Conservation (phyloP, 805 yeast species). For the Candida koratica region DNA sequence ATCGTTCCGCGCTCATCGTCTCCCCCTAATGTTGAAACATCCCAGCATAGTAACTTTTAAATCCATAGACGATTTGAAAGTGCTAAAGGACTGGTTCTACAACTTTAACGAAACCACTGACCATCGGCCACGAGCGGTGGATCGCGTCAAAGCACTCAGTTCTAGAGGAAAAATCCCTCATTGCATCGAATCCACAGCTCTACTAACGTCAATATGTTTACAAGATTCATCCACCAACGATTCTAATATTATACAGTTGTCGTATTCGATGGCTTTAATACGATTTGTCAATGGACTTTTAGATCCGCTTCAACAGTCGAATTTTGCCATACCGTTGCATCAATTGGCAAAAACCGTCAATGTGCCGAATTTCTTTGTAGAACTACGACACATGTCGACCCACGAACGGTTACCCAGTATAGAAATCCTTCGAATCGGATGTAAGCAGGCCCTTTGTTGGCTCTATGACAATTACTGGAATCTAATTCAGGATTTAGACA, state of each 20-base stretch:
- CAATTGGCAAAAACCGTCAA: slow-evolving; percentile 63
- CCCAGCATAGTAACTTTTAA: slow-evolving; percentile 26
- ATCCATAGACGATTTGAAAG: slow-evolving; percentile 39
- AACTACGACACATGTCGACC: slow-evolving; percentile 83
- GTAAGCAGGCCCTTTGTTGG: slow-evolving; percentile 69
- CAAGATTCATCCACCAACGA: slow-evolving; percentile 35
- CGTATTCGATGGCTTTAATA: slow-evolving; percentile 71
- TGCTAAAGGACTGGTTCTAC: slow-evolving; percentile 52
- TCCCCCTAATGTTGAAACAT: too few relatives aligned
- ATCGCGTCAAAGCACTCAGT: slow-evolving; percentile 48
- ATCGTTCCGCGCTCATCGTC: too few relatives aligned
- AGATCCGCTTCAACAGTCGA: slow-evolving; percentile 81
- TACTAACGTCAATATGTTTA: slow-evolving; percentile 46
- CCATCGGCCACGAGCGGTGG: slow-evolving; percentile 43
- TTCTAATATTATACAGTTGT: slow-evolving; percentile 39
- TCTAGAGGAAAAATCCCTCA: slow-evolving; percentile 69
- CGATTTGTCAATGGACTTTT: slow-evolving; percentile 87
- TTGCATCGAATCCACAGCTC: slow-evolving; percentile 63
- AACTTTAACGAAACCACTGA: slow-evolving; percentile 27
- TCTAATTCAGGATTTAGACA: slow-evolving; percentile 24
- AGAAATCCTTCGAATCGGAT: slow-evolving; percentile 59
- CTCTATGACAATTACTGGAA: slow-evolving; percentile 71
- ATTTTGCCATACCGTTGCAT: slow-evolving; percentile 74
- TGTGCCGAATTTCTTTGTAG: slow-evolving; percentile 82
- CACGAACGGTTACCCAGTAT: slow-evolving; percentile 80